phyloP scores from a whole-genome alignment of 345 rosid genomes.

The Lepidium aucheri region DNA sequence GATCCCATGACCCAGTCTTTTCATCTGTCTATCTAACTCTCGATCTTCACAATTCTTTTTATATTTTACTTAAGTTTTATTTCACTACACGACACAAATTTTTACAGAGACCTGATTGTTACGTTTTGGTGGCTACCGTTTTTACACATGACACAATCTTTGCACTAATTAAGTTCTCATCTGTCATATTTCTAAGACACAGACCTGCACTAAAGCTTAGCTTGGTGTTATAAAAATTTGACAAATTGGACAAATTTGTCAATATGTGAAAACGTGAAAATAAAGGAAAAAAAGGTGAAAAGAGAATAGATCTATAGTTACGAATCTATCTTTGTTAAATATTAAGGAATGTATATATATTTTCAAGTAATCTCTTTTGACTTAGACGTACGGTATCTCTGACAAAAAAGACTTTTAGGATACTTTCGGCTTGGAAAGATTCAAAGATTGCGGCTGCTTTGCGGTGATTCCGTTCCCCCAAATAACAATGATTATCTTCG shows the following conservation, averaged over 20 bases:
- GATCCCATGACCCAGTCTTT: conserved; percentile 5
- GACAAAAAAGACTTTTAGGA: conserved; percentile 1
- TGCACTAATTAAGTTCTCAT: background rate
- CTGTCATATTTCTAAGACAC: background rate
- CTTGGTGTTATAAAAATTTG: background rate
- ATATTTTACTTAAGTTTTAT: background rate
- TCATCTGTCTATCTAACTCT: conserved; percentile 4
- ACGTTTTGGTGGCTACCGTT: background rate
- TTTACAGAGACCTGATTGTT: background rate
- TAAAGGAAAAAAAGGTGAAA: background rate
- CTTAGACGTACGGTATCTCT: conserved; percentile 14
- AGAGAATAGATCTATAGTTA: background rate
- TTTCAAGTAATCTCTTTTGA: background rate
- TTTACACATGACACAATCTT: background rate
- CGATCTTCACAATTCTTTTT: background rate
- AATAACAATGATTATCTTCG: conserved; percentile 20
- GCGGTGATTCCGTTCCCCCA: conserved; percentile 19
- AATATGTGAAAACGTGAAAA: background rate
- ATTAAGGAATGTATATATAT: background rate
- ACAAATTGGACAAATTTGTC: background rate
- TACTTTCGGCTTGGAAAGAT: conserved; percentile 22
- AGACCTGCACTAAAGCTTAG: background rate
- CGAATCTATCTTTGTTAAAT: background rate
- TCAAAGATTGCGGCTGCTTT: conserved; percentile 27
- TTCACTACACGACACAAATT: background rate